Evolutionary conservation across 805 yeast genomes (phyloP), one percentile per base, ranked within the genome.

Genomic region (Wickerhamomyces strasburgensis): DNA sequence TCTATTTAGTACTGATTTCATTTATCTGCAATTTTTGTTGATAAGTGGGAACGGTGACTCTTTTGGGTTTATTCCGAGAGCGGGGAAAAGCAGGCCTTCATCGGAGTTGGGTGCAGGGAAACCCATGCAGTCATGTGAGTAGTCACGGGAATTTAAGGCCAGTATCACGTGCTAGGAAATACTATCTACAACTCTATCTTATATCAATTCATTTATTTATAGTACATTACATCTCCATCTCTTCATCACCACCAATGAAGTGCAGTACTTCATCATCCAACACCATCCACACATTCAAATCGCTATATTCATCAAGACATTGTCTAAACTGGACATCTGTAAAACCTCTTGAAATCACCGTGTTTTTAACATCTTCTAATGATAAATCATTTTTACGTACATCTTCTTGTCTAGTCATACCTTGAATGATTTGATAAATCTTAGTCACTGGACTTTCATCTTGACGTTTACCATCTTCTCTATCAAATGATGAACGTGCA

Each of bases 311-410:
- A 30, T 68, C 67, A 31, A 90, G 67, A 69, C 95, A 84, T 39
- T 75, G 81, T 37, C 71, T 75, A 47, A 90, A 73, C 56, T 87
- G 87, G 44, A 79, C 74, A 51, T 80, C 80, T 0, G 95, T 87
- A 62, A 75, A 90, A 5, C 96, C 96, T 62, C 83, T 81, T 25
- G 84, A 82, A 28, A 86, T 65, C 23, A 83, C 78, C 4, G 84
- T 68, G 43, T 78, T 78, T 44, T 73, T 73, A 42, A 89, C 68
- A 10, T 60, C 33, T 57, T 65, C 72, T 75, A 61, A 29, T 26
- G 70, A 59, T 51, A 72, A 43, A 6, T 62, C 52, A 27, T 52
- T 55, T 28, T 46, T 57, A 43, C 61, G 57, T 18, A 45, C 45
- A 13, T 52, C 61, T 35, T 59, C 63, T 29, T 61, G 61, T 37